These are phyloP conservation scores for Rhizopogon rudus DNA, from an alignment of 768 basidiomycete species.

Conservation along the genomic window DNA sequence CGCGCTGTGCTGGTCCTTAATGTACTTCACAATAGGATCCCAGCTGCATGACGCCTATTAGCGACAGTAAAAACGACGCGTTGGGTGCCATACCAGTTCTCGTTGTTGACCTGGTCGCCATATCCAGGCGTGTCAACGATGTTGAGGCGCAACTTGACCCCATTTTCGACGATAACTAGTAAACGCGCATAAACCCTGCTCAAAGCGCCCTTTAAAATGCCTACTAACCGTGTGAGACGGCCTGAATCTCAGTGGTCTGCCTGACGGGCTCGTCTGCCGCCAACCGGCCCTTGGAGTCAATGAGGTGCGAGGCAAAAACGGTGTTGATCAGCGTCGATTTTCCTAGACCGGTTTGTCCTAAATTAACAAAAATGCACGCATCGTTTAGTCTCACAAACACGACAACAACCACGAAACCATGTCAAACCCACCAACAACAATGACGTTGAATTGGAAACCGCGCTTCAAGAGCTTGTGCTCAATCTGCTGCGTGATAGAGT, in stretches of 20 bases:
- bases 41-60: conserved; percentile 51
- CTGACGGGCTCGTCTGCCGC: conserved; percentile 84
- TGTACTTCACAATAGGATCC: conserved; percentile 99
- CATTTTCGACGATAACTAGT: conserved; percentile 92
- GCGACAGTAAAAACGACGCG: background rate
- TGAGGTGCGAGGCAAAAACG: conserved; percentile 96
- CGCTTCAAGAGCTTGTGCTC: conserved; percentile 99
- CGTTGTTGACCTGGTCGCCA: conserved; percentile 98
- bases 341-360: conserved; percentile 96
- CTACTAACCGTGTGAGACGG: conserved; percentile 83
- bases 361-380: background rate
- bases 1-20: conserved; percentile 98
- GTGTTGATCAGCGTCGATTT: conserved; percentile 99
- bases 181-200: conserved; percentile 7
- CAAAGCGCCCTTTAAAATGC: background rate
- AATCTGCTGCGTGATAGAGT: conserved; percentile 95
- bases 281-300: conserved; percentile 94
- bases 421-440: conserved; percentile 77
- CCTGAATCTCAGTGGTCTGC: conserved; percentile 96
- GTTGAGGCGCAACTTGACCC: conserved; percentile 90
- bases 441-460: conserved; percentile 99
- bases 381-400: background rate
- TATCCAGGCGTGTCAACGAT: conserved; percentile 99
- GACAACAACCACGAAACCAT: background rate
- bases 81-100: conserved; percentile 71